These are phyloP conservation scores for Penicillium capsulatum DNA, from an alignment of 2,329 filamentous ascomycete genomes.

Conservation along the genomic window DNA sequence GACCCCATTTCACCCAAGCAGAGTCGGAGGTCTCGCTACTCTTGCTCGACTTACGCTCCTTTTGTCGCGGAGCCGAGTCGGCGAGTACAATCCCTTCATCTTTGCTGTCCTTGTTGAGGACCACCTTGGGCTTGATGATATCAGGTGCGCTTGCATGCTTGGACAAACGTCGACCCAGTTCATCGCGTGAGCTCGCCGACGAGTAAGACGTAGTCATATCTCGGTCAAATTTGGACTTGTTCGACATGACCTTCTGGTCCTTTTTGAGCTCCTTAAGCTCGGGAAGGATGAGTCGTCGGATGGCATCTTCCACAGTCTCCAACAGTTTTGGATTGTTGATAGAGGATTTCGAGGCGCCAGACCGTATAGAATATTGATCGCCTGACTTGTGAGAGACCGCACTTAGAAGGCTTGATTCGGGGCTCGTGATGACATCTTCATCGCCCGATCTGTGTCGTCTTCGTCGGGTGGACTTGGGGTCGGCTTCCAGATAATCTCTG, in stretches of 20 bases:
- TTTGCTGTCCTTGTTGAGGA: constrained; percentile 55
- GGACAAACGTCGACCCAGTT: constrained; percentile 52
- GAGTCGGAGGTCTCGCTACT: constrained; percentile 47
- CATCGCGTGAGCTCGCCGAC: constrained; percentile 56
- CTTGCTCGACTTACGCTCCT: constrained; percentile 52
- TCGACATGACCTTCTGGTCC: constrained; percentile 75
- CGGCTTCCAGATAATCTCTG: constrained; percentile 44
- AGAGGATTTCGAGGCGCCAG: constrained; percentile 62
- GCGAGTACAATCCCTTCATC: constrained; percentile 57
- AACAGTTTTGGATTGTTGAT: constrained; percentile 90
- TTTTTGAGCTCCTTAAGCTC: constrained; percentile 89
- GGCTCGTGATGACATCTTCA: constrained; percentile 51
- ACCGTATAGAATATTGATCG: constrained; percentile 57
- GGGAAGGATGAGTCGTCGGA: constrained; percentile 81
- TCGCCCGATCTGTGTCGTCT: constrained; percentile 49
- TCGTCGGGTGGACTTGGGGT: constrained; percentile 45
- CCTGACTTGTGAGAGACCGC: constrained; percentile 53
- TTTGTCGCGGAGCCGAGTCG: constrained; percentile 45
- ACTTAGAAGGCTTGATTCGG: constrained; percentile 60
- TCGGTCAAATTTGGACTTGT: constrained; percentile 63
- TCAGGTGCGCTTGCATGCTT: constrained; percentile 61
- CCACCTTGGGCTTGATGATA: constrained; percentile 58
- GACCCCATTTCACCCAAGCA: constrained; percentile 42
- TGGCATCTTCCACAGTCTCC: constrained; percentile 89
- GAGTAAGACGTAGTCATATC: constrained; percentile 60